phyloP scores from a whole-genome alignment of 2,329 filamentous ascomycete species.

The Lecanoromycetidae sp. region DNA sequence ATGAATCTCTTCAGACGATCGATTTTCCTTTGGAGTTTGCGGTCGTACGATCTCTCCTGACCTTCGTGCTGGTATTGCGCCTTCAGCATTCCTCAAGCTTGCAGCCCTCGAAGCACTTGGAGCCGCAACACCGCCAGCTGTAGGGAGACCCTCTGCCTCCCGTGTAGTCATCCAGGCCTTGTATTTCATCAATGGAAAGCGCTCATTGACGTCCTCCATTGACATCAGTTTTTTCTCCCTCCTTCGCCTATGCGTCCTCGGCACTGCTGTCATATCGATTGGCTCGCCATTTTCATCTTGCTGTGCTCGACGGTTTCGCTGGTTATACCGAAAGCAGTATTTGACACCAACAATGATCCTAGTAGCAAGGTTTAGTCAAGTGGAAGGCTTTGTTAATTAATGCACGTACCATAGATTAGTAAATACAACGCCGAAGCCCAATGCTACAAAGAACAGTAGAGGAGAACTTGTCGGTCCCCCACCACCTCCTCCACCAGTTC shows the following conservation, averaged over 20 bases:
- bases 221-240: constrained; percentile 98
- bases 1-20: constrained; percentile 4
- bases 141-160: constrained; percentile 70
- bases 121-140: constrained; percentile 68
- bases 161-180: constrained; percentile 83
- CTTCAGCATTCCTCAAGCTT: constrained; percentile 57
- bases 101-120: constrained; percentile 56
- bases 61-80: constrained; percentile 20
- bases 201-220: constrained; percentile 97
- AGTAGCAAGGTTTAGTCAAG: constrained; percentile 5
- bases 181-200: constrained; percentile 93
- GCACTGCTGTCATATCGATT: constrained; percentile 77
- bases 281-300: constrained; percentile 71
- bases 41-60: constrained; percentile 19
- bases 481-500: constrained; percentile 24
- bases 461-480: constrained; percentile 56
- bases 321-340: constrained; percentile 98
- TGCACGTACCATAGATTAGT: constrained; percentile 81
- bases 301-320: constrained; percentile 70
- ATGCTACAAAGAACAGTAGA: constrained; percentile 80
- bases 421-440: constrained; percentile 96
- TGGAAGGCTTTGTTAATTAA: neutral
- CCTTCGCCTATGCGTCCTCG: constrained; percentile 69
- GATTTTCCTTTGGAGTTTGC: constrained; percentile 15
- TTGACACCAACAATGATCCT: constrained; percentile 99